Evolutionary conservation across 768 basidiomycete genomes (phyloP).

Genomic region (Collybia nuda): DNA sequence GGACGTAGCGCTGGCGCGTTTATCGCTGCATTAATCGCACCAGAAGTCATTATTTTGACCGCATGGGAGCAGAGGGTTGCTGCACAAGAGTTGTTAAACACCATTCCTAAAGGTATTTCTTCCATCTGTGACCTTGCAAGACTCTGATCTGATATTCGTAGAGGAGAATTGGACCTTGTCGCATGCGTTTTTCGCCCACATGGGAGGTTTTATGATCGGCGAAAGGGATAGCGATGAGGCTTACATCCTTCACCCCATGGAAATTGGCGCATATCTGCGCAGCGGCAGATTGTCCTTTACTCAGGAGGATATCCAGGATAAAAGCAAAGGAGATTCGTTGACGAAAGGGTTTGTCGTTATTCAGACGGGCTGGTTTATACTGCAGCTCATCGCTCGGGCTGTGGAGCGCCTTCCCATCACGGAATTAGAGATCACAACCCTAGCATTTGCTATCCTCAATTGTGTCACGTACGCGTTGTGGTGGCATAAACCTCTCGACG

Average conservation of each 20-base stretch:
- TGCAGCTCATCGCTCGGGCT: neutral
- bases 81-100: slow-evolving; percentile 2
- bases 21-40: too few relatives aligned
- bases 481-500: slow-evolving; percentile 10
- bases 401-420: neutral
- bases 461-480: slow-evolving; percentile 6
- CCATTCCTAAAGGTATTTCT: neutral
- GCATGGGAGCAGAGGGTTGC: neutral
- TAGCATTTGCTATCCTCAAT: slow-evolving; percentile 8
- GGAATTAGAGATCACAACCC: slow-evolving; percentile 6
- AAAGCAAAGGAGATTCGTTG: slow-evolving; percentile 9
- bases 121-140: too few relatives aligned
- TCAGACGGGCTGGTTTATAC: slow-evolving; percentile 6
- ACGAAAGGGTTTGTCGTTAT: slow-evolving; percentile 6
- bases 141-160: too few relatives aligned
- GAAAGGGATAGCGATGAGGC: too few relatives aligned
- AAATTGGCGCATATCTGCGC: neutral
- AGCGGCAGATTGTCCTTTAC: neutral
- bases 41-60: too few relatives aligned
- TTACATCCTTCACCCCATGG: too few relatives aligned
- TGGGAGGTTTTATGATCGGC: too few relatives aligned
- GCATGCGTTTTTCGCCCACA: too few relatives aligned
- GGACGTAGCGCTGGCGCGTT: too few relatives aligned
- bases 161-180: too few relatives aligned
- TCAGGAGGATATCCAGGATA: slow-evolving; percentile 2